phyloP scores from a whole-genome alignment of 2,329 filamentous ascomycete species.

The Colletotrichum magnum region DNA sequence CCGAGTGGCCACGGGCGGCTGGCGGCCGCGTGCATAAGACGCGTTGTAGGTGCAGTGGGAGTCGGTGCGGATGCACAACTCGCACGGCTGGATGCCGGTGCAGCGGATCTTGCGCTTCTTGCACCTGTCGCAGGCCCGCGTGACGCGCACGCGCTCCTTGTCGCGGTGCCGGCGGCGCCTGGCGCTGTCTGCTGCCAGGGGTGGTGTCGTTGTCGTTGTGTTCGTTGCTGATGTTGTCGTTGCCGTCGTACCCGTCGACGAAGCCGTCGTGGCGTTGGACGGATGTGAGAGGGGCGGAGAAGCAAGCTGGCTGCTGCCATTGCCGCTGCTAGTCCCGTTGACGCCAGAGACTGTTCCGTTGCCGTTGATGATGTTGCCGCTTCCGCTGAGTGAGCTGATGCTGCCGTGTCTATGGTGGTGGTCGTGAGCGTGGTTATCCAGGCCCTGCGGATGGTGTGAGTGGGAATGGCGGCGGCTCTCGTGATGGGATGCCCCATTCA shows the following conservation, averaged over 20 bases:
- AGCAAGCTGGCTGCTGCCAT: constrained; percentile 5
- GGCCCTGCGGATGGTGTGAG: constrained; percentile 20
- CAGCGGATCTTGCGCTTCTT: constrained; percentile 60
- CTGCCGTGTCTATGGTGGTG: constrained; percentile 15
- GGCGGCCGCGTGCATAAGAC: constrained; percentile 61
- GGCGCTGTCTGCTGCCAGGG: constrained; percentile 35
- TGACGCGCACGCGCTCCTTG: constrained; percentile 57
- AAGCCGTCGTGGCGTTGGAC: constrained; percentile 1
- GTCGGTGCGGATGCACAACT: constrained; percentile 49
- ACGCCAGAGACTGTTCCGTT: constrained; percentile 1
- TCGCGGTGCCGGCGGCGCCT: constrained; percentile 40
- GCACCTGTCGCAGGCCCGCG: constrained; percentile 62
- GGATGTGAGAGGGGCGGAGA: constrained; percentile 10
- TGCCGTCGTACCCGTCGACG: not conserved
- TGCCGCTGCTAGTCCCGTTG: constrained; percentile 11
- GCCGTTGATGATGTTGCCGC: not conserved
- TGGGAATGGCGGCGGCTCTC: constrained; percentile 33
- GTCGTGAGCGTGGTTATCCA: constrained; percentile 19
- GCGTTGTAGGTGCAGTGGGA: constrained; percentile 63
- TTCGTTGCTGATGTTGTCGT: not conserved
- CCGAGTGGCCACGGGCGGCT: constrained; percentile 54
- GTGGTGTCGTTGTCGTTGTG: constrained; percentile 18
- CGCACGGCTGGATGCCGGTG: constrained; percentile 50
- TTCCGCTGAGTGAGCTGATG: constrained; percentile 12
- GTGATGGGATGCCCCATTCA: constrained; percentile 1